Conservation (phyloP, 106 monocot species). For the Agapanthus africanus region DNA sequence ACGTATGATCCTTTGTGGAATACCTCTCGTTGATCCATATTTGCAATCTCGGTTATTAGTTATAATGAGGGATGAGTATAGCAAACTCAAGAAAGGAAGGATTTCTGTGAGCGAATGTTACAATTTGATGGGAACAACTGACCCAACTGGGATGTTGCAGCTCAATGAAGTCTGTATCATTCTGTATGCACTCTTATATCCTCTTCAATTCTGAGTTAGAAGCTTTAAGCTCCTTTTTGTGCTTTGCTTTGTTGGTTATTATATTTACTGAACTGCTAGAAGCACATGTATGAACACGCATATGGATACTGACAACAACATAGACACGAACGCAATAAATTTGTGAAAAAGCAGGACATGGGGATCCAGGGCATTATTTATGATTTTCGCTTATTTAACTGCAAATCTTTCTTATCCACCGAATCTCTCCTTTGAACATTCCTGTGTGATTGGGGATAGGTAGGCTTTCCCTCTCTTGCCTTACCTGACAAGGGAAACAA, state of each 20-base stretch:
- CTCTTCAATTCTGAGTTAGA: not conserved
- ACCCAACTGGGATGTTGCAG: constrained; percentile 46
- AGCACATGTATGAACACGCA: too few relatives aligned
- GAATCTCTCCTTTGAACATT: too few relatives aligned
- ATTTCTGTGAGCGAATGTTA: constrained; percentile 54
- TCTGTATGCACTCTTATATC: constrained; percentile 38
- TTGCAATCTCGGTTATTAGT: constrained; percentile 26
- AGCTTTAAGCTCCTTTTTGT: not conserved
- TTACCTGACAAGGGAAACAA: too few relatives aligned
- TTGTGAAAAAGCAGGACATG: too few relatives aligned
- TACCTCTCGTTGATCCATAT: constrained; percentile 59
- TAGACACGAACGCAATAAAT: too few relatives aligned
- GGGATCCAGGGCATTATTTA: too few relatives aligned
- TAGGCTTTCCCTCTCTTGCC: too few relatives aligned
- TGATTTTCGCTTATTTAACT: too few relatives aligned
- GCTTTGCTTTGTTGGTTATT: not conserved
- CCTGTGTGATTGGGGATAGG: too few relatives aligned
- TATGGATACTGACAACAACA: too few relatives aligned
- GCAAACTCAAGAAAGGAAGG: constrained; percentile 33
- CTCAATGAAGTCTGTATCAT: constrained; percentile 77
- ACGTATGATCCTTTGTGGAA: constrained; percentile 58
- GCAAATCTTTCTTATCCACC: too few relatives aligned
- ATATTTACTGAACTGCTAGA: too few relatives aligned
- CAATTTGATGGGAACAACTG: constrained; percentile 74
- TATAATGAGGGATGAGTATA: constrained; percentile 38